These are phyloP conservation scores for Eimeria zaria DNA, from an alignment of 169 alveolate genomes.

Conservation along the genomic window DNA sequence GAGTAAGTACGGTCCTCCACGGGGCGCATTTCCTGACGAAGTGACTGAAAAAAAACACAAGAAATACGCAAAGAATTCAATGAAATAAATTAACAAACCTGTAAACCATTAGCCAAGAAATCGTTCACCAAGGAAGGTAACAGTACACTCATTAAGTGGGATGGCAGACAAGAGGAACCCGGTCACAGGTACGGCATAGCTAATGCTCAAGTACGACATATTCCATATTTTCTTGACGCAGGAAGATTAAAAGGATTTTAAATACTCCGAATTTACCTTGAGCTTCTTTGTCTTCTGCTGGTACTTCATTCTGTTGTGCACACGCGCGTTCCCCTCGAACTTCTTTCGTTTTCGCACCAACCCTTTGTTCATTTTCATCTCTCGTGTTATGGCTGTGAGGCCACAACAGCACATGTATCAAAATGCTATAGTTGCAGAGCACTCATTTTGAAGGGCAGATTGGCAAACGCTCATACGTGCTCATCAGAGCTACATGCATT, in stretches of 20 bases:
- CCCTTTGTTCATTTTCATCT: slow-evolving; percentile 95
- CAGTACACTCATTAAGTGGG: background rate
- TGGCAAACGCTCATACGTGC: background rate
- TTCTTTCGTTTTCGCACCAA: slow-evolving; percentile 95
- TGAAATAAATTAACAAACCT: background rate
- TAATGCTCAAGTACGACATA: too few species aligned
- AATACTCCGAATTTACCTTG: slow-evolving; percentile 87
- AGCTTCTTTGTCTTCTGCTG: slow-evolving; percentile 92
- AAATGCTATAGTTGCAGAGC: background rate
- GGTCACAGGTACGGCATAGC: too few species aligned
- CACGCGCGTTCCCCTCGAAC: slow-evolving; percentile 97
- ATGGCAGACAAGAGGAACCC: background rate
- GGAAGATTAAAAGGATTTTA: background rate
- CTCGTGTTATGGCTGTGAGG: slow-evolving; percentile 58
- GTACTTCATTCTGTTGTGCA: slow-evolving; percentile 94
- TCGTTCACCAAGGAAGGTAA: background rate
- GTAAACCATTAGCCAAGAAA: background rate
- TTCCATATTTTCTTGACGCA: too few species aligned
- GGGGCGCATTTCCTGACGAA: slow-evolving; percentile 67
- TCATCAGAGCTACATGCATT: background rate
- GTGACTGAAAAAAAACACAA: slow-evolving; percentile 63
- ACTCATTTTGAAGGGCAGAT: background rate
- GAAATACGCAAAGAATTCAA: background rate
- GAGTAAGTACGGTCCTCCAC: slow-evolving; percentile 74
- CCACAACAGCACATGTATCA: background rate